Evolutionary conservation across 768 basidiomycete species (phyloP), one percentile per base, ranked within the genome.

Genomic region (Pulveroboletus sp.): DNA sequence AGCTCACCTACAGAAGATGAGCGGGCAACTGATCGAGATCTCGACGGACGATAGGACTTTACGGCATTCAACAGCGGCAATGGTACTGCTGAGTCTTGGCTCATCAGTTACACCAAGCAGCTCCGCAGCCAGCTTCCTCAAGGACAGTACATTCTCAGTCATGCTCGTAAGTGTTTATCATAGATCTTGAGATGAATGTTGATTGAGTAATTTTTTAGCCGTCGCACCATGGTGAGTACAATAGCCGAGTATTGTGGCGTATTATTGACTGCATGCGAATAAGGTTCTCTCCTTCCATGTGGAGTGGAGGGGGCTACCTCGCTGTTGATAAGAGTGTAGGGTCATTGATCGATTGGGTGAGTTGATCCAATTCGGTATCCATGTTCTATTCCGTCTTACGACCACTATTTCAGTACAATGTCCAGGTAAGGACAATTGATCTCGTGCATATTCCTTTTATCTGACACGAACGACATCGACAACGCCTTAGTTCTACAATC

Each of bases 271-370:
- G 34, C 10, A 27, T 8, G 10, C 20, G 8, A 24, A 5, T 7
- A 51, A 60, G 58, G 59, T 60, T 60, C 40, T 60, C 58, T 23
- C 59, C 58, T 1, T 34, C 13, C 14, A 47, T 43, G 43, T 60
- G 51, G 58, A 42, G 42, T 3, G 58, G 55, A n/a, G 59, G 62
- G 44, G 75, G 69, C 17, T 76, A 76, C 58, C 56, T 75, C 17
- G 53, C 45, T 10, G 9, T 63, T 59, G 24, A 69, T 69, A 21
- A 55, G 43, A 58, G 58, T 10, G 75, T 76, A 27, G 75, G 75
- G 21, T 65, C 56, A 46, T 42, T 75, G 47, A 77, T 77, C 24
- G 75, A 76, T 51, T 76, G 73, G 72, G 74, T 75, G 34, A 54
- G 57, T 60, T 16, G 14, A 20, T 16, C 21, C 10, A 14, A 13